phyloP scores from a whole-genome alignment of 2,329 filamentous ascomycete species.

The Akanthomyces uredinophilus region DNA sequence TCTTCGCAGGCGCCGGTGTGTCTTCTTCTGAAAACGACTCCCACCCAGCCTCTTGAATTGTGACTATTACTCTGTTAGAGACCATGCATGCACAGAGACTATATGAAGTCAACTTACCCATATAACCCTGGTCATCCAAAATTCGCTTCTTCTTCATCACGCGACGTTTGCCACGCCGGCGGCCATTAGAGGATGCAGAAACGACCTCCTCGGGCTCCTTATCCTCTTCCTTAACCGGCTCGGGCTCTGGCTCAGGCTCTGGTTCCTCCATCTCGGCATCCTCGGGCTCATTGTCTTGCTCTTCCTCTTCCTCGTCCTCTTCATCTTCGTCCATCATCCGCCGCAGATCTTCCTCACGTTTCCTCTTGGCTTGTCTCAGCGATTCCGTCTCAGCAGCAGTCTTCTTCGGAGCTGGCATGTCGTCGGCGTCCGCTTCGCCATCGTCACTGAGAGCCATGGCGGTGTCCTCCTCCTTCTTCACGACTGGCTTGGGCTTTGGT shows the following conservation, averaged over 20 bases:
- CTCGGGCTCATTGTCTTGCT: constrained; percentile 48
- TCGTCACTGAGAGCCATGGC: constrained; percentile 34
- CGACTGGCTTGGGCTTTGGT: constrained; percentile 43
- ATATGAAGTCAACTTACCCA: constrained; percentile 55
- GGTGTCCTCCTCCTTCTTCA: constrained; percentile 26
- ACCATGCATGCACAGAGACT: not conserved
- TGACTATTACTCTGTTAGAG: constrained; percentile 52
- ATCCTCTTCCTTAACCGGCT: constrained; percentile 29
- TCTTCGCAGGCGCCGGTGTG: constrained; percentile 48
- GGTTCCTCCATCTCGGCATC: constrained; percentile 34
- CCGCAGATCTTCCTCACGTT: constrained; percentile 35
- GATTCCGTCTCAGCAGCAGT: constrained; percentile 22
- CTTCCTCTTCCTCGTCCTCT: constrained; percentile 48
- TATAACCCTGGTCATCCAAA: constrained; percentile 83
- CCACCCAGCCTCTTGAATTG: constrained; percentile 78
- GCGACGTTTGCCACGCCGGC: constrained; percentile 69
- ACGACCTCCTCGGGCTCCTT: constrained; percentile 47
- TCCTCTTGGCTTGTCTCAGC: constrained; percentile 26
- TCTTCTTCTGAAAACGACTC: constrained; percentile 94
- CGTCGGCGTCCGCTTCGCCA: constrained; percentile 35
- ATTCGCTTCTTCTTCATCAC: constrained; percentile 85
- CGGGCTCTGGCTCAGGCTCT: constrained; percentile 33
- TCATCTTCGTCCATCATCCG: constrained; percentile 49
- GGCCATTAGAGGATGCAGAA: constrained; percentile 50
- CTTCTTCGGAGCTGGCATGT: constrained; percentile 26